Conservation (phyloP, 495 filamentous ascomycete genomes). For the Bryoglossum gracile region DNA sequence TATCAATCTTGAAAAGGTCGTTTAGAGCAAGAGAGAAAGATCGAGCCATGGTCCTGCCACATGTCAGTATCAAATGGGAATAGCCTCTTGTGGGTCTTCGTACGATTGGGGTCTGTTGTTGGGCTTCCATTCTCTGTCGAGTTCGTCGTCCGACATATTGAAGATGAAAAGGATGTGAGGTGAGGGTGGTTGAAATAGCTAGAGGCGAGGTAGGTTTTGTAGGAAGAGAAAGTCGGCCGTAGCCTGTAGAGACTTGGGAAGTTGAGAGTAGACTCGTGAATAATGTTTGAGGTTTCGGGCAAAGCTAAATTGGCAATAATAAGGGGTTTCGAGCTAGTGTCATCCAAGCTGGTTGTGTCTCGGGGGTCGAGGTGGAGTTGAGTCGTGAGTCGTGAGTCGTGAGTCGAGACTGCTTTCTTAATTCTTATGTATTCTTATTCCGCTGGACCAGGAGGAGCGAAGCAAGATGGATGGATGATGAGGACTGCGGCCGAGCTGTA, state of each 20-base stretch:
- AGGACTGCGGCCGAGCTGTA: background rate
- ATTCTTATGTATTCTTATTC: background rate
- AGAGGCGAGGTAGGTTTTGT: background rate
- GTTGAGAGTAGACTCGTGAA: too few relatives aligned
- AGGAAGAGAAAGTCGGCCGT: conserved; percentile 13
- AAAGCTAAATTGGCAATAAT: conserved; percentile 14
- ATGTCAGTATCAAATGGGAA: conserved; percentile 7
- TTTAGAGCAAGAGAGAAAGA: conserved; percentile 82
- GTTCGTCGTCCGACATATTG: conserved; percentile 59
- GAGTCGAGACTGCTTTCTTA: background rate
- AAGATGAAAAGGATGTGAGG: conserved; percentile 54
- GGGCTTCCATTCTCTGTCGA: conserved; percentile 70
- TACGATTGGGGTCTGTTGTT: conserved; percentile 74
- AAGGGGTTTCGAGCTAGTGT: conserved; percentile 22
- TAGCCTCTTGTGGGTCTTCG: conserved; percentile 30
- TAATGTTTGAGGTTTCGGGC: conserved; percentile 8
- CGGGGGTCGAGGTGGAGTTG: background rate
- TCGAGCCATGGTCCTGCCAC: conserved; percentile 70
- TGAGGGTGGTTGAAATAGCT: conserved; percentile 20
- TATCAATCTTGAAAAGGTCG: conserved; percentile 81
- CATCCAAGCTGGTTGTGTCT: background rate
- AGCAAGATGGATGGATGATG: background rate
- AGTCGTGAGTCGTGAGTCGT: background rate
- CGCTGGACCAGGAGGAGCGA: too few relatives aligned
- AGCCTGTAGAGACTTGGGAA: too few relatives aligned